phyloP scores from a whole-genome alignment of 257 asterid genomes.

The Penstemon newberryi region DNA sequence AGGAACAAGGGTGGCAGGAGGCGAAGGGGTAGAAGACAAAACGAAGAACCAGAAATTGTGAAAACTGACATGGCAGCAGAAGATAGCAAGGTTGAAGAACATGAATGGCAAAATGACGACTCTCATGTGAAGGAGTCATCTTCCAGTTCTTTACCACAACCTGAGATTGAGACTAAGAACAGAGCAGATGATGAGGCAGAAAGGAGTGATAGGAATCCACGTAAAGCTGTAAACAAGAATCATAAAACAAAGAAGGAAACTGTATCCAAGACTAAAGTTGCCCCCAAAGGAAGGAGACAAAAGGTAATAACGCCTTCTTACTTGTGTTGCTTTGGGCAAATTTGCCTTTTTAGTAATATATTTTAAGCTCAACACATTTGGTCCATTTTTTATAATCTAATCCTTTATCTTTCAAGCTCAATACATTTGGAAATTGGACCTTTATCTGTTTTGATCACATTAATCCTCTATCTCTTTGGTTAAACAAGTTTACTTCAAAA shows the following conservation, averaged over 20 bases:
- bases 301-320: constrained; percentile 51
- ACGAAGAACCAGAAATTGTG: constrained; percentile 39
- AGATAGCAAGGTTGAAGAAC: constrained; percentile 33
- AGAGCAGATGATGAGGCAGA: constrained; percentile 42
- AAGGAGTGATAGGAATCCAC: constrained; percentile 38
- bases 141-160: constrained; percentile 40
- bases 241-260: constrained; percentile 52
- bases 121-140: constrained; percentile 37
- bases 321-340: neutral
- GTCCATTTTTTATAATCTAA: no score
- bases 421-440: no score
- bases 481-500: no score
- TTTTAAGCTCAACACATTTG: no score
- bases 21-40: constrained; percentile 50
- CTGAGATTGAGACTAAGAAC: constrained; percentile 34
- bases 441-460: no score
- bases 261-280: constrained; percentile 47
- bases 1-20: constrained; percentile 71
- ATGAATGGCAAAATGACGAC: constrained; percentile 37
- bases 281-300: constrained; percentile 70
- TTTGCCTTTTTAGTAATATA: no score
- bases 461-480: no score
- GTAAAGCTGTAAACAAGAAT: constrained; percentile 46
- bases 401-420: no score
- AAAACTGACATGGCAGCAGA: constrained; percentile 33